Percentiles rank a stretch among this genome's conserved stretches.
Conservation (phyloP, 495 filamentous ascomycete genomes). For the Penicillium macrosclerotiorum region DNA sequence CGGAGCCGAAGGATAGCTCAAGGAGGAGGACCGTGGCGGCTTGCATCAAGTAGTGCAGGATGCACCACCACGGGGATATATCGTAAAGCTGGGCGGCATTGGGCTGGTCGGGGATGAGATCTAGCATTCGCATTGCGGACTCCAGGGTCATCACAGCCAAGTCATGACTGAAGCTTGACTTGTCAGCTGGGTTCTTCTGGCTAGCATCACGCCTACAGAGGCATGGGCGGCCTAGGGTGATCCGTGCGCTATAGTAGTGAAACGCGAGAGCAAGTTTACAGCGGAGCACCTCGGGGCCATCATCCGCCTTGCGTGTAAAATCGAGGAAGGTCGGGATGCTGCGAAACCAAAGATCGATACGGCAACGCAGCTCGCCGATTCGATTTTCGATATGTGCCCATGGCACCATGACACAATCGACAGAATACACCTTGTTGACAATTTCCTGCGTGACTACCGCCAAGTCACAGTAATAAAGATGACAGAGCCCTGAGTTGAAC, state of each 20-base stretch:
- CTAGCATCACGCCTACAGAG: constrained; percentile 57
- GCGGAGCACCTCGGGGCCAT: constrained; percentile 27
- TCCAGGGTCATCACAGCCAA: constrained; percentile 54
- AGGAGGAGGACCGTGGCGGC: constrained; percentile 59
- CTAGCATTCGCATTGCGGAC: constrained; percentile 53
- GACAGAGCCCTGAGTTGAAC: constrained; percentile 42
- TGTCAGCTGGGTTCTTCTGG: constrained; percentile 24
- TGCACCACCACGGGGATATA: constrained; percentile 63
- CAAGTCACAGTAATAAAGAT: constrained; percentile 49
- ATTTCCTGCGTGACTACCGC: constrained; percentile 54
- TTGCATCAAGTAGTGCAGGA: constrained; percentile 66
- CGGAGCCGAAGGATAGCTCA: constrained; percentile 56
- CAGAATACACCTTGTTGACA: constrained; percentile 55
- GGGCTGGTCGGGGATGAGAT: constrained; percentile 50
- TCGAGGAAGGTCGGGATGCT: constrained; percentile 49
- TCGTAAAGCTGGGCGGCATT: constrained; percentile 49
- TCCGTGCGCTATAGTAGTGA: constrained; percentile 54
- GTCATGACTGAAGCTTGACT: constrained; percentile 51
- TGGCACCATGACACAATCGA: constrained; percentile 45
- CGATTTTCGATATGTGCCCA: constrained; percentile 61
- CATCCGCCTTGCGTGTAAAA: constrained; percentile 35
- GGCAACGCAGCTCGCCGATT: constrained; percentile 48
- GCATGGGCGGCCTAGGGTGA: constrained; percentile 59
- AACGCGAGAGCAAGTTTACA: constrained; percentile 46
- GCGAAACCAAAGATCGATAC: constrained; percentile 53